Evolutionary conservation across 306 rosid species (phyloP).

Genomic region (Begonia peltatifolia): DNA sequence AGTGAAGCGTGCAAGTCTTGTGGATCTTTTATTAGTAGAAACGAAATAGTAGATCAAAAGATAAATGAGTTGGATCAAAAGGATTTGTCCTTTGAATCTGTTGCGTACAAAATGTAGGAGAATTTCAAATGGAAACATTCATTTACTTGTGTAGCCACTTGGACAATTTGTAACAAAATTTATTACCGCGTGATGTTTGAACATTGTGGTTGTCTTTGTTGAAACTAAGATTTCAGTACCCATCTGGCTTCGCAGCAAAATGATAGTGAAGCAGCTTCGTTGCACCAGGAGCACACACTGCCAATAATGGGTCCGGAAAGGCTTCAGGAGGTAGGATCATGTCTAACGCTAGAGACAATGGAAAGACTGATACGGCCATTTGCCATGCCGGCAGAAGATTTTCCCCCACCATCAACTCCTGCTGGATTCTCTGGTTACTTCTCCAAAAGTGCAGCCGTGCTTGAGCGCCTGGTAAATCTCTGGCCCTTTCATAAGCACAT

Average conservation of each 20-base stretch:
- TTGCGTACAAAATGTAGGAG: too few relatives aligned
- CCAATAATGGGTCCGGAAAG: slow-evolving; percentile 96
- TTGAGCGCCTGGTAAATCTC: slow-evolving; percentile 86
- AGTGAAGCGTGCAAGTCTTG: too few relatives aligned
- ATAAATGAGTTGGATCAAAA: too few relatives aligned
- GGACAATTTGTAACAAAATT: too few relatives aligned
- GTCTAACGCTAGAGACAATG: slow-evolving; percentile 73
- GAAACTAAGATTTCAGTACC: background rate
- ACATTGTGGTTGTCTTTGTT: too few relatives aligned
- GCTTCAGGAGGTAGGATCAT: slow-evolving; percentile 75
- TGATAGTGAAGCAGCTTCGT: slow-evolving; percentile 44
- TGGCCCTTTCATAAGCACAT: slow-evolving; percentile 83
- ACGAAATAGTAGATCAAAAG: too few relatives aligned
- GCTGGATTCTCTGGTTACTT: slow-evolving; percentile 88
- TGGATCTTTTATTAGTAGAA: too few relatives aligned
- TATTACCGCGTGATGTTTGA: too few relatives aligned
- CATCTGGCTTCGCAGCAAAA: slow-evolving; percentile 39
- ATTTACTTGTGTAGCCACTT: too few relatives aligned
- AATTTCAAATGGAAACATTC: too few relatives aligned
- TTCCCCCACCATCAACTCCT: slow-evolving; percentile 79
- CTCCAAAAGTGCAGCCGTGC: slow-evolving; percentile 64
- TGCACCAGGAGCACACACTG: slow-evolving; percentile 89
- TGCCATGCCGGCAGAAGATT: slow-evolving; percentile 99
- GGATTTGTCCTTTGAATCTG: too few relatives aligned
- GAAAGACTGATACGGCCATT: slow-evolving; percentile 88